Conservation (phyloP, 192 early-diverging fungal genomes). For the Ambispora gerdemannii region DNA sequence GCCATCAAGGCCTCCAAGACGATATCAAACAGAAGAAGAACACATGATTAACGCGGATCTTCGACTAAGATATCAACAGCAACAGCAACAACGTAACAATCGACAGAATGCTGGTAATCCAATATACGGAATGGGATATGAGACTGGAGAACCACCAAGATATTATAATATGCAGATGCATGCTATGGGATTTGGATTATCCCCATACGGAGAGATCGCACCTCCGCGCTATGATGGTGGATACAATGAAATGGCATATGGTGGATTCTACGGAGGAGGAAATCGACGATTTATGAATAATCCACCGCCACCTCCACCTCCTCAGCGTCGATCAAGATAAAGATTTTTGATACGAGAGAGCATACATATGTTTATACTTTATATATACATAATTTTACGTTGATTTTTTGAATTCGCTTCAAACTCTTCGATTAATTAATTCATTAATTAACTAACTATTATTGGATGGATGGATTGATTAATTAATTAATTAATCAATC, state of each 20-base stretch:
- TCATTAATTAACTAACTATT: no score
- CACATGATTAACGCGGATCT: conserved; percentile 18
- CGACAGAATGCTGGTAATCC: conserved; percentile 16
- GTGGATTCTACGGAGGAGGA: conserved; percentile 22
- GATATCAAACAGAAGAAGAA: conserved; percentile 21
- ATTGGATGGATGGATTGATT: neutral
- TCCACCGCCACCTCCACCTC: conserved; percentile 19
- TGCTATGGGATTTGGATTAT: conserved; percentile 20
- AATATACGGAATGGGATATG: conserved; percentile 26
- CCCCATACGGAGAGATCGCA: conserved; percentile 22
- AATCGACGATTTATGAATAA: conserved; percentile 29
- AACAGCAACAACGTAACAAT: conserved; percentile 8
- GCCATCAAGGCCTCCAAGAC: conserved; percentile 20
- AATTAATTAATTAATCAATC: no score
- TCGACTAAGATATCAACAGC: conserved; percentile 20
- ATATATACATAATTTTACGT: neutral
- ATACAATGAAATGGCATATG: conserved; percentile 30
- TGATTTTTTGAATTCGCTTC: neutral
- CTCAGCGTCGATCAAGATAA: conserved; percentile 23
- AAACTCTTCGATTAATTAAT: neutral
- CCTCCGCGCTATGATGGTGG: conserved; percentile 30
- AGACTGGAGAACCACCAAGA: conserved; percentile 24
- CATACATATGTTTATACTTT: no score
- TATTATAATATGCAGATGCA: conserved; percentile 29
- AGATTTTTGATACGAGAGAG: neutral